Evolutionary conservation across 1,284 basidiomycete genomes (phyloP).

Genomic region (Pyrrhoderma lamaoense): DNA sequence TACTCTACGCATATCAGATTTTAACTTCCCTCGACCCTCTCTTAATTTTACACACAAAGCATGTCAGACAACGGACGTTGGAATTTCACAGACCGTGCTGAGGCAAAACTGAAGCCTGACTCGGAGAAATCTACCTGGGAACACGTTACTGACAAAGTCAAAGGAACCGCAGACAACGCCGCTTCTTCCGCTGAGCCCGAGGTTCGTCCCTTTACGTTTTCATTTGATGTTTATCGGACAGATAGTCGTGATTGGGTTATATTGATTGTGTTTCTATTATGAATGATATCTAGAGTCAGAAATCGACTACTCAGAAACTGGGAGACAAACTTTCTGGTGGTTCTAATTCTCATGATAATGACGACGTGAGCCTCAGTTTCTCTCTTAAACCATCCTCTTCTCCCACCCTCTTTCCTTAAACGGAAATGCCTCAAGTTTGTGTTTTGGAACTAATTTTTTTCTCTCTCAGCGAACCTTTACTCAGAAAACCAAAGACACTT

Average conservation of each 20-base stretch:
- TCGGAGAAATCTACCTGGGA: conserved; percentile 48
- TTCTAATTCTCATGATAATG: conserved; percentile 24
- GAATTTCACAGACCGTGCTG: conserved; percentile 46
- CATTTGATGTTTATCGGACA: conserved; percentile 20
- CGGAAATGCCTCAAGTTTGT: too few relatives aligned
- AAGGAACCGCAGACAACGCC: conserved; percentile 30
- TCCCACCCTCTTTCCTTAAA: too few relatives aligned
- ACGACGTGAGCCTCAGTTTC: conserved; percentile 27
- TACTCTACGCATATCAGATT: background rate
- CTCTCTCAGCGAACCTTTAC: conserved; percentile 33
- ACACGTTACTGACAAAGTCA: conserved; percentile 46
- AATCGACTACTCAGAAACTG: conserved; percentile 36
- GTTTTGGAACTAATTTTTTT: background rate
- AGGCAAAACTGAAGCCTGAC: conserved; percentile 44
- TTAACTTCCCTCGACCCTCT: background rate
- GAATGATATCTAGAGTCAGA: conserved; percentile 33
- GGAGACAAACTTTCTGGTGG: conserved; percentile 40
- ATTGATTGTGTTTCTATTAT: conserved; percentile 17
- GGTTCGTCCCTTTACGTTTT: conserved; percentile 27
- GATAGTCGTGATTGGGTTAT: too few relatives aligned
- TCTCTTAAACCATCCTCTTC: too few relatives aligned
- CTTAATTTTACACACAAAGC: background rate
- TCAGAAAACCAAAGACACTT: conserved; percentile 44
- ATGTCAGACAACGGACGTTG: conserved; percentile 31
- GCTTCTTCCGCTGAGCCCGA: conserved; percentile 38